Evolutionary conservation across 805 yeast genomes (phyloP).

Genomic region (Candida argentea): DNA sequence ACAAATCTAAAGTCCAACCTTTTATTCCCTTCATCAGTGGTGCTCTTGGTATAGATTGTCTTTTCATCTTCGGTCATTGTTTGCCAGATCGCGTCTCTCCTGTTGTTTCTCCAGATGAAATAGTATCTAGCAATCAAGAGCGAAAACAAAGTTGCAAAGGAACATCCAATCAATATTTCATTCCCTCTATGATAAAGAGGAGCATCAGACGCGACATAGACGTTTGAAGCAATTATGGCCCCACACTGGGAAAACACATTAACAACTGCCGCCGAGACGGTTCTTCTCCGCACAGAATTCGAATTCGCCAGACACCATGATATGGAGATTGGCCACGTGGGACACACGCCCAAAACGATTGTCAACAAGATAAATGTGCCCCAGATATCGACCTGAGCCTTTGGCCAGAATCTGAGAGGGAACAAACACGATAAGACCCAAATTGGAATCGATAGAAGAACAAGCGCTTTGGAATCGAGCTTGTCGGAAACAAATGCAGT

Average conservation of each 20-base stretch:
- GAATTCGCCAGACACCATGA: conserved; percentile 57
- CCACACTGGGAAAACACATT: conserved; percentile 58
- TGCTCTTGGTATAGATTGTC: conserved; percentile 32
- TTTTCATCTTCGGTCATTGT: conserved; percentile 40
- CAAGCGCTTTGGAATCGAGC: conserved; percentile 11
- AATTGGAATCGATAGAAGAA: conserved; percentile 7
- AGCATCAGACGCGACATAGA: conserved; percentile 46
- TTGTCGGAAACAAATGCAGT: conserved; percentile 15
- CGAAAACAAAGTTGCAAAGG: conserved; percentile 21
- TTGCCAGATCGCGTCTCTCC: conserved; percentile 42
- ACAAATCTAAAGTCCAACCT: conserved; percentile 41
- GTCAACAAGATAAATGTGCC: conserved; percentile 32
- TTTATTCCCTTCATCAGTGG: conserved; percentile 47
- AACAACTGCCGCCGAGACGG: conserved; percentile 56
- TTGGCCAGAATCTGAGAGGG: conserved; percentile 30
- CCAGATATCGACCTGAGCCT: conserved; percentile 32
- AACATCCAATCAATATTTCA: conserved; percentile 26
- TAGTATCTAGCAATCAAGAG: conserved; percentile 25
- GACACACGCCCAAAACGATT: conserved; percentile 33
- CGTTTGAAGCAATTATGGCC: conserved; percentile 41
- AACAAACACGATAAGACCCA: conserved; percentile 12
- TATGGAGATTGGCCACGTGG: conserved; percentile 45
- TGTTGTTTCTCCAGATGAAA: conserved; percentile 33
- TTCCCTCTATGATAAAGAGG: conserved; percentile 59
- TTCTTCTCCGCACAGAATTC: conserved; percentile 49